Conservation (phyloP, 2,329 filamentous ascomycete species). For the Aspergillus quadrilineatus region DNA sequence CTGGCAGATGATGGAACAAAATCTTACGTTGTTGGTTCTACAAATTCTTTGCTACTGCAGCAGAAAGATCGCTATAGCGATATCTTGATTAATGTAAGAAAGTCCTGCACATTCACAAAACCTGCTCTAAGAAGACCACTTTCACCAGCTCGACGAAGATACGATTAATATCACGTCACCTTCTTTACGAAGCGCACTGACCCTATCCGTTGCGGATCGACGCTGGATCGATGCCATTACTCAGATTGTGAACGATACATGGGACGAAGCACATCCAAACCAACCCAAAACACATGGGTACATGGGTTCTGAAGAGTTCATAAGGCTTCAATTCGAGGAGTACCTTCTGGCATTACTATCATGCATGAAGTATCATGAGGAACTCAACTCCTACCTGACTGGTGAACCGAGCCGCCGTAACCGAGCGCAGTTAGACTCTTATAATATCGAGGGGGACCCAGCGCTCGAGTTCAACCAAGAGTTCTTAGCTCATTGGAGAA, state of each 20-base stretch:
- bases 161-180: constrained; percentile 80
- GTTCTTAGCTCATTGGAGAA: constrained; percentile 83
- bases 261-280: constrained; percentile 87
- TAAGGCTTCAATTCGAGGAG: constrained; percentile 93
- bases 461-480: constrained; percentile 77
- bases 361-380: constrained; percentile 83
- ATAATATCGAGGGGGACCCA: constrained; percentile 76
- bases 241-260: constrained; percentile 90
- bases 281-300: constrained; percentile 94
- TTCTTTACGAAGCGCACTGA: constrained; percentile 71
- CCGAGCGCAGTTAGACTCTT: constrained; percentile 54
- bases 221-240: constrained; percentile 97
- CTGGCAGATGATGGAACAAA: constrained; percentile 92
- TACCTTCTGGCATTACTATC: constrained; percentile 88
- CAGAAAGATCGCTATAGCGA: constrained; percentile 96
- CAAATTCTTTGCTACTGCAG: constrained; percentile 88
- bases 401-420: constrained; percentile 44
- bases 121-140: neutral
- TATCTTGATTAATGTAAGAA: constrained; percentile 75
- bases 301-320: constrained; percentile 94
- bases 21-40: constrained; percentile 95
- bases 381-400: constrained; percentile 52
- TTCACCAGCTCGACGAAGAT: constrained; percentile 70
- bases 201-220: constrained; percentile 80
- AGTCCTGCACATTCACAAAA: neutral